Base-by-base conservation (phyloP, 768 basidiomycete genomes). In the Termitomyces sp. region DNA sequence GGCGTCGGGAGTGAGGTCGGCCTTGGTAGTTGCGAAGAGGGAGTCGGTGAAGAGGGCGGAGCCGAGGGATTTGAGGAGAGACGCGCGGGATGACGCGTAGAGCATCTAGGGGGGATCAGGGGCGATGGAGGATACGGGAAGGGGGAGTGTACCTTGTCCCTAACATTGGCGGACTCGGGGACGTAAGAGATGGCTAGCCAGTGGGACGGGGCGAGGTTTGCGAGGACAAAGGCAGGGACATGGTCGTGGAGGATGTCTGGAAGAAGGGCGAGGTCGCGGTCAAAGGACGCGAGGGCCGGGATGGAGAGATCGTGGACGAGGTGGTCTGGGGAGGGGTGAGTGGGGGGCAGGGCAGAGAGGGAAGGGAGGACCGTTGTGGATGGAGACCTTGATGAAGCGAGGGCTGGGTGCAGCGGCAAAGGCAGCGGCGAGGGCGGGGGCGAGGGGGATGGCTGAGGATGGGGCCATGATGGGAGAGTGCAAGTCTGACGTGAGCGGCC, bases 181-280 rank as follows among this genome's bases (percentile, higher is more conserved):
- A 94, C 89, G 66, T 91, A 95, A 65, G 75, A 85, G 57, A 93
- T 78, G 7, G 80, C 77, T 37, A 90, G 73, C 91, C 91, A 94
- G 60, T 86, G 81, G 1, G 79, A 64, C 0, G 76, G 74, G 2
- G 85, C 89, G 37, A 84, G 68, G 54, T 83, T 82, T 10, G 78
- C 82, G 21, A 94, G 81, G 44, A 93, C 70, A 70, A 92, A 94
- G n/a, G 89, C 84, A 23, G 92, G 89, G 1, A 71, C 66, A 55
- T 81, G 71, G 30, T 85, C 80, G 33, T 85, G 75, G 0, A 92
- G 72, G 40, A 87, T 62, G 30, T 70, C 66, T 1, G 69, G 81
- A 6, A 92, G 77, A 52, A 72, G 73, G 3, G 62, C 63, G 5
- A 94, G 77, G 67, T 93, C 91, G 6, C 82, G 75, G 44, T 80